A percentile compares a stretch with the other conserved stretches of the same genome.
phyloP scores from a whole-genome alignment of 164 flowering plant genomes.

The Vitis amurensis region DNA sequence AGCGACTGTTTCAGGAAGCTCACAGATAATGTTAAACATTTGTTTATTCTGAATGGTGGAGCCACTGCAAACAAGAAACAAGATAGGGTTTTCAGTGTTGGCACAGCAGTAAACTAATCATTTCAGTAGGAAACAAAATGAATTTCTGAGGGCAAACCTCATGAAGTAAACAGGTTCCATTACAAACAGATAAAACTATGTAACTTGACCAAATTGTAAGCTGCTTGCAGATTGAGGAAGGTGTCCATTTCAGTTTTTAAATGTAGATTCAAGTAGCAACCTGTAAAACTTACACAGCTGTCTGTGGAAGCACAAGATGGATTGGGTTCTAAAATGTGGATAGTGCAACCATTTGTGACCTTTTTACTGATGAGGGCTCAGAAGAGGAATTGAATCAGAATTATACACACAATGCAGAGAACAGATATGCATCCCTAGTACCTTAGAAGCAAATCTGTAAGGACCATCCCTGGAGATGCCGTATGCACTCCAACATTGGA shows the following conservation, averaged over 20 bases:
- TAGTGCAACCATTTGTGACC: too few relatives aligned
- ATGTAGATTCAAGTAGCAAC: neutral
- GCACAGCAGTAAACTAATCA: neutral
- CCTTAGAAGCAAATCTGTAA: conserved; percentile 94
- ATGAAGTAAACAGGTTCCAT: neutral
- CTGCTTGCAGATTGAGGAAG: neutral
- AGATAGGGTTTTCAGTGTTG: neutral
- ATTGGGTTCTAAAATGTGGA: too few relatives aligned
- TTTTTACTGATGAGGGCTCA: too few relatives aligned
- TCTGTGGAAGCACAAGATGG: too few relatives aligned
- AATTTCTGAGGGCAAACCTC: neutral
- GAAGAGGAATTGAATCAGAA: neutral
- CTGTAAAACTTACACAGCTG: too few relatives aligned
- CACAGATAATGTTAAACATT: conserved; percentile 95
- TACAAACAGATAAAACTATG: neutral
- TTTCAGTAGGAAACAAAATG: neutral
- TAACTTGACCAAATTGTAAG: neutral
- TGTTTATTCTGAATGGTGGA: conserved; percentile 80
- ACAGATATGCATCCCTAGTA: conserved; percentile 14
- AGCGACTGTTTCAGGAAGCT: conserved; percentile 98
- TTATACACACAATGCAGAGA: neutral
- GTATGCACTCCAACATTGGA: conserved; percentile 92
- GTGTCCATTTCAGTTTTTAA: neutral
- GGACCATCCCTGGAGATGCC: conserved; percentile 98
- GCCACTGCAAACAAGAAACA: conserved; percentile 55